Conservation (phyloP, 2,329 filamentous ascomycete species). For the Diaporthe nobilis region DNA sequence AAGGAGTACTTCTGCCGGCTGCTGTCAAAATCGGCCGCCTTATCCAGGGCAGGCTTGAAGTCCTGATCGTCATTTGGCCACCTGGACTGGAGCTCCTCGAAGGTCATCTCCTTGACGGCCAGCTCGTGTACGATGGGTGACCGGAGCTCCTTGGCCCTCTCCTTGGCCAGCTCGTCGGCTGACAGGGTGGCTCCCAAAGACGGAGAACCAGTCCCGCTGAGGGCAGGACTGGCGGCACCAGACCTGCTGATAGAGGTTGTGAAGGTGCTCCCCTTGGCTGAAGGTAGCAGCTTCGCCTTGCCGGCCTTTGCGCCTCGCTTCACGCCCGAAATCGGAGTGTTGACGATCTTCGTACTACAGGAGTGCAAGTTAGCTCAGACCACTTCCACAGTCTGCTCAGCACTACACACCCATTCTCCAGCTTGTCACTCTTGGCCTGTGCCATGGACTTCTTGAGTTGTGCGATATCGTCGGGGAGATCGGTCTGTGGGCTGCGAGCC, state of each 20-base stretch:
- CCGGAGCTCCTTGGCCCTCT: constrained; percentile 58
- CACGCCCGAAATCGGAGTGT: constrained; percentile 46
- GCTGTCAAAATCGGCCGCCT: constrained; percentile 68
- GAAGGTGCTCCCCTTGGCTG: constrained; percentile 58
- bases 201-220: constrained; percentile 69
- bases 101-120: constrained; percentile 66
- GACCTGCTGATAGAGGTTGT: constrained; percentile 58
- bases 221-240: constrained; percentile 68
- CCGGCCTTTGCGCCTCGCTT: constrained; percentile 46
- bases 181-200: constrained; percentile 63
- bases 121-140: constrained; percentile 72
- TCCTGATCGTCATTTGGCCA: constrained; percentile 69
- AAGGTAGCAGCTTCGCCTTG: constrained; percentile 49
- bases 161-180: constrained; percentile 68
- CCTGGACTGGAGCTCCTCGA: constrained; percentile 63
- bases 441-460: constrained; percentile 62
- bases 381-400: constrained; percentile 40
- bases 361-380: constrained; percentile 48
- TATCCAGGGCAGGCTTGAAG: constrained; percentile 67
- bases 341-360: constrained; percentile 56
- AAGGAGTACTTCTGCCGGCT: constrained; percentile 67
- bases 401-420: constrained; percentile 58
- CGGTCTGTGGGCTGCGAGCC: constrained; percentile 51
- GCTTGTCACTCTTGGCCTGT: constrained; percentile 60
- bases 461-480: constrained; percentile 61